Percentiles rank a stretch among this genome's conserved stretches.
Conservation (phyloP, 2,329 filamentous ascomycete genomes). For the Paraphaeosphaeria minitans region DNA sequence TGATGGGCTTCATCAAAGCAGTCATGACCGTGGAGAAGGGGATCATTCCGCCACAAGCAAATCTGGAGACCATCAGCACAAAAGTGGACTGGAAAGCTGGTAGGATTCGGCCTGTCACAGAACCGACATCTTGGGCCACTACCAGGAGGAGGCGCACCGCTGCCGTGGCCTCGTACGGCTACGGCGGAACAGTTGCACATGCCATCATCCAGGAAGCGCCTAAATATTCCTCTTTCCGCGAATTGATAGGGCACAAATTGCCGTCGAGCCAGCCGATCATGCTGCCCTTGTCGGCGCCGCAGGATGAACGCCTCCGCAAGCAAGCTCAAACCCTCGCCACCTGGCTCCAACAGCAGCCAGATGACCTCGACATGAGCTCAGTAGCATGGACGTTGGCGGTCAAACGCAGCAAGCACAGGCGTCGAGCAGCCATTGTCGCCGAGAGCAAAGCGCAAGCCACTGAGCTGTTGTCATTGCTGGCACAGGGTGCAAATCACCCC, state of each 20-base stretch:
- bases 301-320: not conserved
- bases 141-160: constrained; percentile 8
- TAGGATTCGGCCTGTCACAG: constrained; percentile 15
- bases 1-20: constrained; percentile 43
- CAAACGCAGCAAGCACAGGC: not conserved
- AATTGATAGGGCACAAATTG: not conserved
- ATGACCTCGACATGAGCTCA: not conserved
- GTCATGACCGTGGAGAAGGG: constrained; percentile 44
- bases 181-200: constrained; percentile 1
- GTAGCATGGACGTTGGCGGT: not conserved
- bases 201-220: not conserved
- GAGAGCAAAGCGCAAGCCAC: not conserved
- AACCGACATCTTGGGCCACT: constrained; percentile 14
- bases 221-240: not conserved
- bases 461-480: not conserved
- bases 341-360: not conserved
- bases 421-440: not conserved
- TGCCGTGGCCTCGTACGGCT: not conserved
- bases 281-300: not conserved
- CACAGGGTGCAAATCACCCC: not conserved
- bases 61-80: constrained; percentile 32
- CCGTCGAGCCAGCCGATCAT: not conserved
- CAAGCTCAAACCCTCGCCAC: not conserved
- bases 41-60: constrained; percentile 26
- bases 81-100: constrained; percentile 27